Base-by-base conservation (phyloP, 805 yeast species). In the Myxozyma geophila region DNA sequence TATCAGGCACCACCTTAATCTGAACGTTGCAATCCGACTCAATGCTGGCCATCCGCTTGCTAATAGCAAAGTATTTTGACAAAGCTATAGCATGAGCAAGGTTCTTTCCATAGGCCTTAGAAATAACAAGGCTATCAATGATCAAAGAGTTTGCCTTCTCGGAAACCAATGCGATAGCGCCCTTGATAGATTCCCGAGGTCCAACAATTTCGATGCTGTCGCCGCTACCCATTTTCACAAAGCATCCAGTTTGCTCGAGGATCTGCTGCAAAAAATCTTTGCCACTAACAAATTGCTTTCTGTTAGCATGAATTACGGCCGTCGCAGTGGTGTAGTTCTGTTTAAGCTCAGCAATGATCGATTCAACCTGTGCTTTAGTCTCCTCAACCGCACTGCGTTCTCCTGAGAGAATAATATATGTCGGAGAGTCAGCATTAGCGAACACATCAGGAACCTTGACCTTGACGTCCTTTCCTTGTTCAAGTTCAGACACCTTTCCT, bases 101-200 rank as follows among this genome's bases (percentile, higher is more conserved):
- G 48, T 62, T 66, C 54, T 66, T 64, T 72, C 91, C 89, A 75
- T 95, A 98, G 37, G 98, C 96, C 76, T 84, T 87, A 10, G 96
- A 86, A 75, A 95, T 87, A 71, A 92, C 96, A 72, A 95, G 81
- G 41, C 85, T 77, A 68, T 87, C 91, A 47, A 87, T 84, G 61
- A 81, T 79, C 73, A 81, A 85, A 60, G 83, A 81, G 54, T 85
- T 79, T 40, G 95, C 83, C 48, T 85, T 79, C 54, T 80, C 74
- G 74, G 86, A 83, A 15, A 93, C 90, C 63, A 77, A 78, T 36
- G 79, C 80, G 66, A 87, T 79, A 19, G 98, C 98, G 17, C 78
- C 77, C 12, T 80, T 71, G 56, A 92, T 82, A 59, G 84, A 81
- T 13, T 74, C 72, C 15, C 76, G 69, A n/a, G 81, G 79, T 59